Conservation (phyloP, 225 moss, liverwort and hornwort species). For the Rhytidiadelphus loreus region DNA sequence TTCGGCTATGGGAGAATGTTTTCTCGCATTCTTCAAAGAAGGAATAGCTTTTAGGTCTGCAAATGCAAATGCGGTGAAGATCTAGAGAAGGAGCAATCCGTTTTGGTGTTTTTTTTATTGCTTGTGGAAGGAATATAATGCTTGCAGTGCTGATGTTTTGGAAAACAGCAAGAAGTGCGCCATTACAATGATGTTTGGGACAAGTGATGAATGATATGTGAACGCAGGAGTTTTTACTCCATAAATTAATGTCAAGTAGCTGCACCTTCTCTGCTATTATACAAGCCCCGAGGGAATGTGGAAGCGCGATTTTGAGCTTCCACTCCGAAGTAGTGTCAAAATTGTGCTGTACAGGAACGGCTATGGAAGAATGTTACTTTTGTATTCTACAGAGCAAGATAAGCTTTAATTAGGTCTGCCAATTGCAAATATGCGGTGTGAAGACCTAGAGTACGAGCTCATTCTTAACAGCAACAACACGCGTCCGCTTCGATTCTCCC, state of each 20-base stretch:
- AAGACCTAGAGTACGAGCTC: slow-evolving; percentile 5
- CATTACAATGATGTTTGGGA: neutral
- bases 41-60: neutral
- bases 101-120: neutral
- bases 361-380: neutral
- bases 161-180: neutral
- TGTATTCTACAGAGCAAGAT: neutral
- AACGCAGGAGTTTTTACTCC: neutral
- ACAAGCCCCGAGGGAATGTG: slow-evolving; percentile 1
- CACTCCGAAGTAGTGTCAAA: neutral
- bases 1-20: neutral
- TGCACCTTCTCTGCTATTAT: neutral
- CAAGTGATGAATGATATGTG: neutral
- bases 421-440: neutral
- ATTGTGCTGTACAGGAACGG: neutral
- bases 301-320: neutral
- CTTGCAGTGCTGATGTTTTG: neutral
- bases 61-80: neutral
- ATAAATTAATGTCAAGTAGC: neutral
- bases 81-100: neutral
- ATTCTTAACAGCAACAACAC: neutral
- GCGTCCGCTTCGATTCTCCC: slow-evolving; percentile 16
- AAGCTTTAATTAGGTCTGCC: neutral
- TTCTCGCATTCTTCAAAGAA: neutral
- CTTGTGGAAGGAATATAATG: neutral